Evolutionary conservation across 805 yeast species (phyloP).

Genomic region (Jamesozyma gamospora): DNA sequence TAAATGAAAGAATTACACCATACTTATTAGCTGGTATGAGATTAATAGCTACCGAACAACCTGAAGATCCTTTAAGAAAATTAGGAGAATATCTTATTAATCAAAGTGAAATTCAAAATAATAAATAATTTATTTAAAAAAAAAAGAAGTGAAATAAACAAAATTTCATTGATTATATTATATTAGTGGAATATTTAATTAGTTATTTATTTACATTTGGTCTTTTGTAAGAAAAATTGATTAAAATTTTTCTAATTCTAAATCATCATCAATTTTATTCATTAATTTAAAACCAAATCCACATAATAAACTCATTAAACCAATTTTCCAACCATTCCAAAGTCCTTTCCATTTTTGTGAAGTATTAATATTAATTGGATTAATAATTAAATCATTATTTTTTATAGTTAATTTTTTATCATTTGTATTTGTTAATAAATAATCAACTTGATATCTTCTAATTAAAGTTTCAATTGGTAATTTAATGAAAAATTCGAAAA

Average conservation of each 20-base stretch:
- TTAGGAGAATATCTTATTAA: conserved; percentile 47
- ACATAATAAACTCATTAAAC: conserved; percentile 67
- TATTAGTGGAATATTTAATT: not conserved
- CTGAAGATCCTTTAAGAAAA: conserved; percentile 43
- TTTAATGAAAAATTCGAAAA: conserved; percentile 60
- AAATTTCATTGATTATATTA: too few relatives aligned
- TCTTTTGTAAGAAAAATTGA: not conserved
- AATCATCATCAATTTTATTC: conserved; percentile 37
- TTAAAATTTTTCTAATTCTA: conserved; percentile 34
- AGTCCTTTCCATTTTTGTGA: conserved; percentile 26
- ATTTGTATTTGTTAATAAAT: conserved; percentile 32
- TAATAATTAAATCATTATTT: conserved; percentile 2
- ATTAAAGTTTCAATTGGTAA: conserved; percentile 82
- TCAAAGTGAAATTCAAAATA: conserved; percentile 21
- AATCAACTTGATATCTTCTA: conserved; percentile 72
- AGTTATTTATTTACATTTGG: not conserved
- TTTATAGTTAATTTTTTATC: not conserved
- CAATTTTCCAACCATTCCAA: conserved; percentile 90
- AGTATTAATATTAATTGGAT: conserved; percentile 4
- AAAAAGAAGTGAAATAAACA: not conserved
- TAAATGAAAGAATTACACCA: conserved; percentile 56
- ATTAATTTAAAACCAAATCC: conserved; percentile 69
- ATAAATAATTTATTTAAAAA: not conserved
- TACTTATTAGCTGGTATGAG: conserved; percentile 55
- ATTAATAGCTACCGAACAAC: conserved; percentile 40